Base-by-base conservation (phyloP, 1,284 basidiomycete species). In the Fomitopsis palustris region DNA sequence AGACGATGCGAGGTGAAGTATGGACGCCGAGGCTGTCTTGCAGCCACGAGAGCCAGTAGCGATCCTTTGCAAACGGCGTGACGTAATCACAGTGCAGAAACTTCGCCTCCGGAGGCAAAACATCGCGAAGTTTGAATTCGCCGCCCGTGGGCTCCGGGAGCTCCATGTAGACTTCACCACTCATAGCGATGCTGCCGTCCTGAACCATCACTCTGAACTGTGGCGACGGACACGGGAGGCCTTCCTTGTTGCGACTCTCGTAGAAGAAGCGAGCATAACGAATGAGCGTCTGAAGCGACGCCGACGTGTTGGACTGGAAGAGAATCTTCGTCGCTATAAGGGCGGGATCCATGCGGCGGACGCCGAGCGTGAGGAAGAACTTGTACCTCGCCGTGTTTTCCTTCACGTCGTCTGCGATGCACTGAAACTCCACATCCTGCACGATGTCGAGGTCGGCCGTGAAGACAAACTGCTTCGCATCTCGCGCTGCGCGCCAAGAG, bases 91-190 rank as follows among this genome's bases (percentile, higher is more conserved):
- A n/a, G 33, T 52, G 49, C 9, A 35, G n/a, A 27, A 52, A 52
- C 31, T 31, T 29, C 7, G 31, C 49, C 19, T 23, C 33, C 6
- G 49, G 23, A 29, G 49, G 49, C 19, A 52, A 10, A 2, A 35
- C 49, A 9, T 52, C 31, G n/a, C 49, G 49, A 52, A 52, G 49
- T n/a, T 21, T 52, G 49, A 52, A 16, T n/a, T 52, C 49, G 49
- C 19, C 8, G 4, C 31, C 29, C 9, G 12, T 37, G 2, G 23
- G 4, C 17, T 33, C 31, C n/a, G 31, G 49, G 17, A 51, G 12
- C 8, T 52, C 49, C 19, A 52, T 14, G 49, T 52, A 52, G 19
- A 52, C 23, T 12, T 52, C 49, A 23, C 23, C 29, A 52, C 49
- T 16, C 16, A 17, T 37, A 25, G 49, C 27, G 19, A 37, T 14